These are phyloP conservation scores for Rhodofomes roseus DNA, from an alignment of 1,284 basidiomycete genomes.

Conservation along the genomic window DNA sequence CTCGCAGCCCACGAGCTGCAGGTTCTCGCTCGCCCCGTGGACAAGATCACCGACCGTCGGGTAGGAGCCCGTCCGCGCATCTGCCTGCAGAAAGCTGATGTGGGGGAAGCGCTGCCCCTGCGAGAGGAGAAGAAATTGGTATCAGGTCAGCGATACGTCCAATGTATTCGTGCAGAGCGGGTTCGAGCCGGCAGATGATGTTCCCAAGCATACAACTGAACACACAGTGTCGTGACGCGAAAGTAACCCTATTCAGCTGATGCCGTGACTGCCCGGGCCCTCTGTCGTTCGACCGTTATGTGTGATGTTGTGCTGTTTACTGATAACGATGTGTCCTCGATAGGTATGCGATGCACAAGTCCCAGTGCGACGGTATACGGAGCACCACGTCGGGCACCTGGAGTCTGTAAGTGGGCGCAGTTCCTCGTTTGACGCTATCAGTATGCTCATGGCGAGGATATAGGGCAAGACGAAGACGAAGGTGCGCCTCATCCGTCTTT, in stretches of 20 bases:
- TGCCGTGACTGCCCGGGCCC: neutral
- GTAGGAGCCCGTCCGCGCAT: no score
- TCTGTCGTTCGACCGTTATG: neutral
- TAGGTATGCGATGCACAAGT: constrained; percentile 71
- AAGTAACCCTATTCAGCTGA: no score
- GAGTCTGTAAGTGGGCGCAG: constrained; percentile 44
- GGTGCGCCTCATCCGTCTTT: constrained; percentile 28
- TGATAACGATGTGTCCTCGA: constrained; percentile 2
- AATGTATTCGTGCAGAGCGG: neutral
- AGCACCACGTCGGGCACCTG: constrained; percentile 81
- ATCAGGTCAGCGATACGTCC: no score
- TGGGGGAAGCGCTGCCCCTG: no score
- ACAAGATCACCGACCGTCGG: no score
- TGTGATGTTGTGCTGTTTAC: neutral
- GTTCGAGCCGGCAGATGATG: neutral
- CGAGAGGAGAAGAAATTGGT: no score
- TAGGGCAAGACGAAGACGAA: constrained; percentile 64
- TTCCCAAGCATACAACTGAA: neutral
- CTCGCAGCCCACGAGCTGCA: no score
- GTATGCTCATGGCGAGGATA: constrained; percentile 31
- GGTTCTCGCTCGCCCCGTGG: no score
- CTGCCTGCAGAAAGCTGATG: no score
- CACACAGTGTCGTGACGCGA: no score
- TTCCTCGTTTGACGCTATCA: constrained; percentile 7
- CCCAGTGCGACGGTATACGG: constrained; percentile 78